phyloP scores from a whole-genome alignment of 345 rosid genomes.

The Ailanthus altissimus region DNA sequence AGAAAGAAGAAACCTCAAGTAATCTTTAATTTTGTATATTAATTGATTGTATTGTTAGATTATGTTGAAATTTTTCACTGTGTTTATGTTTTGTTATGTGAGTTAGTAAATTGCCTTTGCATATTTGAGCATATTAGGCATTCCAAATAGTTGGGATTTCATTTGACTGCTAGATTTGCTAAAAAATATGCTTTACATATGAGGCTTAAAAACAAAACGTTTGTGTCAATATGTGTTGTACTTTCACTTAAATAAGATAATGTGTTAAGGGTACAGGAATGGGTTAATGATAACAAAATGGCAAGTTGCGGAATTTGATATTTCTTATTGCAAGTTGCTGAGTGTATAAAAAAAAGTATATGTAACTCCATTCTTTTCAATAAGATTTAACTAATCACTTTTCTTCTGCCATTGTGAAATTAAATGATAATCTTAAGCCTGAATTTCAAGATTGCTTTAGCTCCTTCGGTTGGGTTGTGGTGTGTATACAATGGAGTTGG shows the following conservation, averaged over 20 bases:
- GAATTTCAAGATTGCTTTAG: background rate
- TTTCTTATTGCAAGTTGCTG: background rate
- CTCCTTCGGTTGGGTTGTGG: background rate
- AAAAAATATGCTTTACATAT: background rate
- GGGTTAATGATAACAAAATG: conserved; percentile 1
- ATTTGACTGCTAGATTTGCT: background rate
- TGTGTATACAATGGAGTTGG: background rate
- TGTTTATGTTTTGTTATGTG: background rate
- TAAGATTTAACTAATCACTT: background rate
- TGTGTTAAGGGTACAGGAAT: background rate
- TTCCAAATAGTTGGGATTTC: background rate
- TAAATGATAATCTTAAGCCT: background rate
- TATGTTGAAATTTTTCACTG: background rate
- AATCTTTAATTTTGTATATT: background rate
- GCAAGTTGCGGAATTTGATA: conserved; percentile 10
- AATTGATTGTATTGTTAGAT: background rate
- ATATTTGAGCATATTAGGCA: background rate
- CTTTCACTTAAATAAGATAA: conserved; percentile 11
- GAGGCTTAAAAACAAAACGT: background rate
- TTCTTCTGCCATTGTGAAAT: background rate
- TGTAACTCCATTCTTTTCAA: background rate
- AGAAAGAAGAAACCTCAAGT: conserved; percentile 63
- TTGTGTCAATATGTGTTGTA: conserved; percentile 3
- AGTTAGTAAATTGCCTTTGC: background rate
- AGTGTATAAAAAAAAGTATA: background rate